These are phyloP conservation scores for Trichothecium roseum DNA, from an alignment of 2,329 filamentous ascomycete species.

Conservation along the genomic window DNA sequence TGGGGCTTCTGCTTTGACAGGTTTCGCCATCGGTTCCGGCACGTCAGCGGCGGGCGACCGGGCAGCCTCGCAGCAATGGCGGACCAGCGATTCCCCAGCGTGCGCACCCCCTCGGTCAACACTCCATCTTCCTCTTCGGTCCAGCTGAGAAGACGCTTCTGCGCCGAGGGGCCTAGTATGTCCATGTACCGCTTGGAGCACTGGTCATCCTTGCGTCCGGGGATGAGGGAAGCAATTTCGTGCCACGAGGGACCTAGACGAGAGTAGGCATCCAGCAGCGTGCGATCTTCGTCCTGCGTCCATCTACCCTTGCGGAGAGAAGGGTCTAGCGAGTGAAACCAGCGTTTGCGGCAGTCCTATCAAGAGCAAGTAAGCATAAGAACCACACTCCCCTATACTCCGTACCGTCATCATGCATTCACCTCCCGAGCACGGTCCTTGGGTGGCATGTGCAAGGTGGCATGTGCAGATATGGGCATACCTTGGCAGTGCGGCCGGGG, in stretches of 20 bases:
- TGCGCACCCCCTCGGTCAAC: conserved; percentile 12
- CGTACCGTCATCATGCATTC: too few relatives aligned
- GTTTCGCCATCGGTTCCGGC: conserved; percentile 16
- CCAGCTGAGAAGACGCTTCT: conserved; percentile 15
- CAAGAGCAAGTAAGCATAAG: too few relatives aligned
- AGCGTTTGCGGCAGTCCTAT: conserved; percentile 18
- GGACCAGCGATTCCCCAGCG: conserved; percentile 16
- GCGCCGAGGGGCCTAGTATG: conserved; percentile 15
- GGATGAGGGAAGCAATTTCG: conserved; percentile 16
- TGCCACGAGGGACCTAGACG: conserved; percentile 15
- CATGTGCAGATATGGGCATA: conserved; percentile 6
- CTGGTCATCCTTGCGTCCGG: conserved; percentile 18
- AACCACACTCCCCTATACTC: too few relatives aligned
- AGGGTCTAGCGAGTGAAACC: conserved; percentile 18
- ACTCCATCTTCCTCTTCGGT: conserved; percentile 14
- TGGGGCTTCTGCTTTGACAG: not conserved
- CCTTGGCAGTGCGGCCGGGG: conserved; percentile 16
- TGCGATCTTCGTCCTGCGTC: conserved; percentile 17
- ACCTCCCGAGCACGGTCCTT: too few relatives aligned
- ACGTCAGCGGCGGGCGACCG: conserved; percentile 16
- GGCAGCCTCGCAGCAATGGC: conserved; percentile 15
- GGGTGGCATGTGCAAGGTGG: too few relatives aligned
- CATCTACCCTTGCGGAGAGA: conserved; percentile 16
- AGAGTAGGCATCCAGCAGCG: conserved; percentile 15
- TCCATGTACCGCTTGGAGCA: conserved; percentile 19